These are phyloP conservation scores for Termitomyces sp. DNA, from an alignment of 768 basidiomycete species.

Conservation along the genomic window DNA sequence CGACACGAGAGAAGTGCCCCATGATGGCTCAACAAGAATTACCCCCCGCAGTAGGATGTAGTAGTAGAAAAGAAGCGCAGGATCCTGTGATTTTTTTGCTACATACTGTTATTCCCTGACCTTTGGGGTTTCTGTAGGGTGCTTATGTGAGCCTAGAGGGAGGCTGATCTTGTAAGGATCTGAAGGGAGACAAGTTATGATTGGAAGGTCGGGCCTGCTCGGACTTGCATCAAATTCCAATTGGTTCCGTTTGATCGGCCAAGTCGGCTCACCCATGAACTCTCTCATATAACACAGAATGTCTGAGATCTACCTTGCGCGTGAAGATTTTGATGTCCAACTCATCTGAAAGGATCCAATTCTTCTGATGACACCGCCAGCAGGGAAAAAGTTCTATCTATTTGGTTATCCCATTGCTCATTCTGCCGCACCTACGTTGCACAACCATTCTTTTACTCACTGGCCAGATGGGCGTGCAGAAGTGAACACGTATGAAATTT, in stretches of 20 bases:
- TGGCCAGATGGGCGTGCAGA: conserved; percentile 10
- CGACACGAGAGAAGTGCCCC: conserved; percentile 17
- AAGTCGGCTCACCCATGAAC: background rate
- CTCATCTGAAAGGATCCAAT: background rate
- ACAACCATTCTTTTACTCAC: conserved; percentile 23
- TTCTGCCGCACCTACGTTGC: conserved; percentile 25
- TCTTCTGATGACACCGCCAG: background rate
- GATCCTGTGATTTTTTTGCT: background rate
- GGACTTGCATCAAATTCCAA: background rate
- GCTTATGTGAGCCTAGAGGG: too few species aligned
- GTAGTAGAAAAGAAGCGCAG: background rate
- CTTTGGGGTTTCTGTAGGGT: too few species aligned
- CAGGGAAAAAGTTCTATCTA: conserved; percentile 18
- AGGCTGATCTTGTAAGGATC: too few species aligned
- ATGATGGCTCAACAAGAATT: conserved; percentile 6
- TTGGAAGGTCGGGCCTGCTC: background rate
- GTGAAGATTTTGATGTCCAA: background rate
- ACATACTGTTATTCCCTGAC: background rate
- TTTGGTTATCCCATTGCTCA: conserved; percentile 31
- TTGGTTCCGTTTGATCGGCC: background rate
- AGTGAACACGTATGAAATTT: conserved; percentile 20
- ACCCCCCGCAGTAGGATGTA: background rate
- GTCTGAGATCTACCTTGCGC: background rate
- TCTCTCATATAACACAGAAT: background rate
- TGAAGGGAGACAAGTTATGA: background rate